Percentiles rank a stretch among this genome's conserved stretches.
Evolutionary conservation across 2,329 filamentous ascomycete species (phyloP).

Genomic region (Diplocarpon mali): DNA sequence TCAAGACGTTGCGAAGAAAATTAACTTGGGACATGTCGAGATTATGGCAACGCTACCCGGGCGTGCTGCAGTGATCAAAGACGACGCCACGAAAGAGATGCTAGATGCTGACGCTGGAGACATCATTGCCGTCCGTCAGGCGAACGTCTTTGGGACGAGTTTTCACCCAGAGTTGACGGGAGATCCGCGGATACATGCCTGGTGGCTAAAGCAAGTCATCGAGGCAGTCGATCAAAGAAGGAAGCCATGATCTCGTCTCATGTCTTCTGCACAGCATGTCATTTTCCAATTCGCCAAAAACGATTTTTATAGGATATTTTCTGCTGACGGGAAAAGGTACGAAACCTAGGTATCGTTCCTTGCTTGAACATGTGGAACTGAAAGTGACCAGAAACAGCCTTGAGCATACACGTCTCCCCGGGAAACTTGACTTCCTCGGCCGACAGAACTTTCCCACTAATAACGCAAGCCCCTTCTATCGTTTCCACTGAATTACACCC

Average conservation of each 20-base stretch:
- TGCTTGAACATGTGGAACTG: background rate
- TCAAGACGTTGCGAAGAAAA: constrained; percentile 13
- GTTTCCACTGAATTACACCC: constrained; percentile 37
- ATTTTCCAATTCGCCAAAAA: too few species aligned
- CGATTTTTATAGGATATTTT: too few species aligned
- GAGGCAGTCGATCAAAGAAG: constrained; percentile 24
- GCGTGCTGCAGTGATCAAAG: constrained; percentile 30
- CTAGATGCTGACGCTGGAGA: constrained; percentile 43
- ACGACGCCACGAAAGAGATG: constrained; percentile 30
- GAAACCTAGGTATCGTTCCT: too few species aligned
- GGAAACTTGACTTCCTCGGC: constrained; percentile 40
- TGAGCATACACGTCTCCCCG: constrained; percentile 39
- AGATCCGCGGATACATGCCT: constrained; percentile 79
- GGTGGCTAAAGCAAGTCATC: constrained; percentile 75
- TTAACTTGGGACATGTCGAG: constrained; percentile 30
- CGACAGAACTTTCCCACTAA: constrained; percentile 29
- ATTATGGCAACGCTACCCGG: constrained; percentile 41
- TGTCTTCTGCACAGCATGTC: too few species aligned
- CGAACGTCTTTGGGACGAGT: constrained; percentile 86
- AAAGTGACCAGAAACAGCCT: constrained; percentile 26
- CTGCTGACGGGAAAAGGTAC: too few species aligned
- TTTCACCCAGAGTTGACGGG: constrained; percentile 91
- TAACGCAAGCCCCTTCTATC: constrained; percentile 26
- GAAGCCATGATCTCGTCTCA: constrained; percentile 1
- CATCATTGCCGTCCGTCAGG: constrained; percentile 81